These are phyloP conservation scores for Jimgerdemannia lactiflua DNA, from an alignment of 192 early-diverging fungal genomes.

Conservation along the genomic window DNA sequence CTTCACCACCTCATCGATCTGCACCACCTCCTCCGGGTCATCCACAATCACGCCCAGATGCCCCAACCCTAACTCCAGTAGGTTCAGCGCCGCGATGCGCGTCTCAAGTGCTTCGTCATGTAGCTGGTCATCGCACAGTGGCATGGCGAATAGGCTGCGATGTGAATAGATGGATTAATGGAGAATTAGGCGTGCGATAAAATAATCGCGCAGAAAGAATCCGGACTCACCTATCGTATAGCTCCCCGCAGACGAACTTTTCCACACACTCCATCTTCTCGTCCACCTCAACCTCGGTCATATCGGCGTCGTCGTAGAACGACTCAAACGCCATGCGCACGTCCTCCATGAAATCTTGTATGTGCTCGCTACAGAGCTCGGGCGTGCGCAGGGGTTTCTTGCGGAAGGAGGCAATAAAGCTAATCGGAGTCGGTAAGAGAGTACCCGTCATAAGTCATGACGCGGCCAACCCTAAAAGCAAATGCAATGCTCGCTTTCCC, in stretches of 20 bases:
- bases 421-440: background rate
- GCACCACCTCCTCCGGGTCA: constrained; percentile 28
- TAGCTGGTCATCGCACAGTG: constrained; percentile 47
- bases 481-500: background rate
- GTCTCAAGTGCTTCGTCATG: constrained; percentile 63
- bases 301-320: constrained; percentile 6
- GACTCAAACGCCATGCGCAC: background rate
- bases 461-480: background rate
- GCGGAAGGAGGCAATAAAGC: constrained; percentile 24
- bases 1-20: constrained; percentile 37
- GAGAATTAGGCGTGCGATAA: background rate
- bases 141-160: constrained; percentile 31
- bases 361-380: constrained; percentile 17
- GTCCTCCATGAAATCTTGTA: constrained; percentile 11
- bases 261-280: constrained; percentile 45
- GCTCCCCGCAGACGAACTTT: constrained; percentile 38
- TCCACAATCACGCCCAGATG: constrained; percentile 55
- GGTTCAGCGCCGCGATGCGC: constrained; percentile 64
- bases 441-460: too few relatives aligned
- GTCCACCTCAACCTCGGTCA: constrained; percentile 28
- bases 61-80: constrained; percentile 53
- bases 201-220: background rate
- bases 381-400: constrained; percentile 14
- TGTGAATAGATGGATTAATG: background rate
- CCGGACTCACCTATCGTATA: constrained; percentile 32